Conservation (phyloP, 192 early-diverging fungal species). For the Coemansia sp. region DNA sequence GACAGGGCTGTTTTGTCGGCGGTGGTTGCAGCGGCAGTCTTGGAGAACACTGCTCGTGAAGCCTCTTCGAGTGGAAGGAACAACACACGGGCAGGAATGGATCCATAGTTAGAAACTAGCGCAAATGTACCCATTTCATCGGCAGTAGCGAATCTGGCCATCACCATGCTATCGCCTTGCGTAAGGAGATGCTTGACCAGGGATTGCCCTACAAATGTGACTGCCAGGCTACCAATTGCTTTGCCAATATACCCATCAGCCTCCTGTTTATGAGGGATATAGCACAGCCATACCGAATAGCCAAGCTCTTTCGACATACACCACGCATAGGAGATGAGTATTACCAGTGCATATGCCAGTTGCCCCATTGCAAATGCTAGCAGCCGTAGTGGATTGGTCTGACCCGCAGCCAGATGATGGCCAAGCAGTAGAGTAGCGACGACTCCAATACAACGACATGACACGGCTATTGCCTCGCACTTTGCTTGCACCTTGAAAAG, state of each 20-base stretch:
- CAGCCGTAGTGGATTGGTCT: conserved; percentile 57
- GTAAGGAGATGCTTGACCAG: conserved; percentile 92
- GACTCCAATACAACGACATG: conserved; percentile 68
- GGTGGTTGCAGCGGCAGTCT: conserved; percentile 23
- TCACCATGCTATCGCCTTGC: conserved; percentile 95
- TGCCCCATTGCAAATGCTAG: conserved; percentile 80
- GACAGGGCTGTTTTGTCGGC: neutral
- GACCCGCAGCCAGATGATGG: conserved; percentile 7
- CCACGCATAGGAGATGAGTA: conserved; percentile 61
- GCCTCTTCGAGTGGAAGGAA: conserved; percentile 96
- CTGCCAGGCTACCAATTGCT: conserved; percentile 62
- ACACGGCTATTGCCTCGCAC: conserved; percentile 79
- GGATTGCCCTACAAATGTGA: conserved; percentile 79
- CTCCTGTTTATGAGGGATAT: conserved; percentile 13
- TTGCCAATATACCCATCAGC: conserved; percentile 57
- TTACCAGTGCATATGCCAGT: conserved; percentile 63
- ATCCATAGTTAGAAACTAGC: conserved; percentile 86
- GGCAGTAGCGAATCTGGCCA: conserved; percentile 58
- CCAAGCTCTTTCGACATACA: conserved; percentile 48
- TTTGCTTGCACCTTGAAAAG: conserved; percentile 75
- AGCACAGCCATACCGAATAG: conserved; percentile 39
- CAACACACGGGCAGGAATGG: conserved; percentile 81
- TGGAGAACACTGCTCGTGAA: conserved; percentile 79
- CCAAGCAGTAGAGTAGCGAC: conserved; percentile 62
- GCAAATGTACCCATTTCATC: conserved; percentile 78